Base-by-base conservation (phyloP, 257 asterid genomes). In the Primulina tabacum region DNA sequence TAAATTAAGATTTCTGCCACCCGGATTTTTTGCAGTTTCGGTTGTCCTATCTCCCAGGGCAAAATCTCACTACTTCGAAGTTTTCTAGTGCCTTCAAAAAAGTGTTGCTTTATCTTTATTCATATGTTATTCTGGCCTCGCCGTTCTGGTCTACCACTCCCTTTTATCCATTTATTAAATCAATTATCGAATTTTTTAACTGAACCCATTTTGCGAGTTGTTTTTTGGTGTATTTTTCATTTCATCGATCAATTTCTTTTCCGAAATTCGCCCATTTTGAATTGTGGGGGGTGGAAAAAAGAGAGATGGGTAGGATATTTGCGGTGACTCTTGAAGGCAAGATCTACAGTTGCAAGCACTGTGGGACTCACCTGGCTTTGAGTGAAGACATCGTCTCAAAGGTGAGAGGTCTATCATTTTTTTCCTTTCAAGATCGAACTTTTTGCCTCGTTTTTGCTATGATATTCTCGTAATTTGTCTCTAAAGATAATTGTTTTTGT, bases 261-360 rank as follows among this genome's bases (percentile, higher is more conserved):
- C 5, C 34, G 34, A 32, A 32, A 2, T 32, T 32, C 21, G 17
- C 16, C 6, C 37, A 20, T 21, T 24, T 59, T 40, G 52, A 30
- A 5, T 60, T 29, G 29, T 28, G 50, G 37, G 8, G 53, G 24
- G 69, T 65, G 29, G 65, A 53, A 24, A 16, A 8, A 35, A 30
- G 66, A 24, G 62, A 77, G 50, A 81, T 81, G 85, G 85, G 85
- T 16, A 68, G 85, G 78, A 43, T 81, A 29, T 81, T 78, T 78
- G 78, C 56, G 71, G 56, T 78, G 56, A 81, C 66, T 40, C 81
- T 81, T 20, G 83, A 81, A 70, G 85, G 85, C 26, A 78, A 62
- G 81, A 75, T 78, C 79, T 81, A 81, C 53, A 69, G 81, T 47
- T 81, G 85, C 80, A 81, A 81, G 78, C 81, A 81, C 78, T 81